Percentiles rank a stretch among this genome's conserved stretches.
These are phyloP conservation scores for Apiotrichum sp. DNA, from an alignment of 1,284 basidiomycete genomes.

Conservation along the genomic window DNA sequence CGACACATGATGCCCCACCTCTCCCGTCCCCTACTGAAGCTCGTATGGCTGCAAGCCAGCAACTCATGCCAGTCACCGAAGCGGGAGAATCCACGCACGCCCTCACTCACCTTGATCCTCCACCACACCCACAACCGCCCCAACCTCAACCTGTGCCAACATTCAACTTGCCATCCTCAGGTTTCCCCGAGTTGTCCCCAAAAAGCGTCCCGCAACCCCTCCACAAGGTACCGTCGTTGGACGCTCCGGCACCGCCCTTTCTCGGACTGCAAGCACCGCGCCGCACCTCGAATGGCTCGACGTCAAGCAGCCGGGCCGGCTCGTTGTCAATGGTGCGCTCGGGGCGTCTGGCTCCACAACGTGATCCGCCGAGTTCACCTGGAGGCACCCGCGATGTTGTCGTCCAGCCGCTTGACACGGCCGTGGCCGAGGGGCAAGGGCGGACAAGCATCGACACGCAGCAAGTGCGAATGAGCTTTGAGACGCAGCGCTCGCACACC, in stretches of 20 bases:
- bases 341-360: slow-evolving; percentile 24
- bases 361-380: slow-evolving; percentile 2
- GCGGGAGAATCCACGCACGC: slow-evolving; percentile 11
- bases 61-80: slow-evolving; percentile 9
- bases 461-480: not conserved
- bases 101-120: not conserved
- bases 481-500: not conserved
- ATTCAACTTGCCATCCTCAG: too few relatives aligned
- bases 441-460: slow-evolving; percentile 1
- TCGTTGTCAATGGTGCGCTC: slow-evolving; percentile 37
- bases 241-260: slow-evolving; percentile 7
- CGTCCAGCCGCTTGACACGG: not conserved
- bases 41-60: not conserved
- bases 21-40: not conserved
- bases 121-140: not conserved
- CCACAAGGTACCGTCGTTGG: not conserved
- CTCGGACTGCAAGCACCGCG: slow-evolving; percentile 8
- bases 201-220: not conserved
- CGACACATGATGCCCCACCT: not conserved
- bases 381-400: not conserved
- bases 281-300: slow-evolving; percentile 22
- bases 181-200: too few relatives aligned
- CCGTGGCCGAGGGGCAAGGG: not conserved
- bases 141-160: not conserved
- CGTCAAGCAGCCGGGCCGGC: slow-evolving; percentile 30